A percentile compares a stretch with the other conserved stretches of the same genome.
Evolutionary conservation across 192 early-diverging fungal genomes (phyloP).

Genomic region (Mortierella hygrophila): DNA sequence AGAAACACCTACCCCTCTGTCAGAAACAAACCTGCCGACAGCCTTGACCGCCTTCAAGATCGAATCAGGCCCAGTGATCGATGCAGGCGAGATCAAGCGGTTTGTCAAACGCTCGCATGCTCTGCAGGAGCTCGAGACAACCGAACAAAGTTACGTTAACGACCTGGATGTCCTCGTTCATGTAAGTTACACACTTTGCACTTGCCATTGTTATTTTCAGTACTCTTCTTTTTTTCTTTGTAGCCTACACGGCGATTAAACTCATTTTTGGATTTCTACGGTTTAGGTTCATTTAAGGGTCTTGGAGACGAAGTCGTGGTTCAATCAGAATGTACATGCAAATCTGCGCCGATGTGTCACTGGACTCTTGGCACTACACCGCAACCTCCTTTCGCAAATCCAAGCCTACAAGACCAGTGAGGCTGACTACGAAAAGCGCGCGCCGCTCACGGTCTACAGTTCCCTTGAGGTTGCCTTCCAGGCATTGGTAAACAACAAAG

Average conservation of each 20-base stretch:
- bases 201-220: neutral
- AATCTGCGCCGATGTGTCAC: conserved; percentile 17
- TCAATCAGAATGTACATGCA: conserved; percentile 12
- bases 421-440: conserved; percentile 2
- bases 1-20: neutral
- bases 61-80: conserved; percentile 10
- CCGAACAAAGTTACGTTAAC: conserved; percentile 63
- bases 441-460: conserved; percentile 12
- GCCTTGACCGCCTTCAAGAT: conserved; percentile 12
- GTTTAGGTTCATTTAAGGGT: conserved; percentile 28
- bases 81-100: conserved; percentile 35
- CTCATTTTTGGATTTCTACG: neutral
- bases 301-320: conserved; percentile 36
- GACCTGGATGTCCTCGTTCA: conserved; percentile 63
- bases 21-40: neutral
- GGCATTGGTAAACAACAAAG: conserved; percentile 3
- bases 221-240: neutral
- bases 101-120: conserved; percentile 57
- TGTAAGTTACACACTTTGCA: conserved; percentile 4
- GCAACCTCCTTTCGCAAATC: conserved; percentile 9
- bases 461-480: conserved; percentile 18
- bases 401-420: neutral
- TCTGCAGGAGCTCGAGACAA: conserved; percentile 59
- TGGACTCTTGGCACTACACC: conserved; percentile 22
- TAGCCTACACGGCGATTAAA: no score